These are phyloP conservation scores for Lasiodiplodia citricola DNA, from an alignment of 2,329 filamentous ascomycete genomes.

Conservation along the genomic window DNA sequence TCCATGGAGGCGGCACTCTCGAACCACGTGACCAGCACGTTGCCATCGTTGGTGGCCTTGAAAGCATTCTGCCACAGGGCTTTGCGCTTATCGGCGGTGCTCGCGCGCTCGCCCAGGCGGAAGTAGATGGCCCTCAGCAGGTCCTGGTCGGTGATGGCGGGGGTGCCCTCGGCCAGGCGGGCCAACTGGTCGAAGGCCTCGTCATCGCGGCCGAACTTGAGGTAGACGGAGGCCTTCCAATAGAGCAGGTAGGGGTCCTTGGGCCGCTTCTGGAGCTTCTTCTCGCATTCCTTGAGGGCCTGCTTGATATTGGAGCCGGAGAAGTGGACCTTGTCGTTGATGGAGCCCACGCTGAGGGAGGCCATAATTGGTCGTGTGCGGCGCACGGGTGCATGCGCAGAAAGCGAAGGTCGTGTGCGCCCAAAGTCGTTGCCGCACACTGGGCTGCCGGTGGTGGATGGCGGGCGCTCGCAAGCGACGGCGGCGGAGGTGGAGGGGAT, in stretches of 20 bases:
- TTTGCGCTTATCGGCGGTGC: conserved; percentile 12
- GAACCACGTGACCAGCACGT: conserved; percentile 25
- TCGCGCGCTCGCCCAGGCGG: conserved; percentile 11
- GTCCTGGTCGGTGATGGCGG: conserved; percentile 21
- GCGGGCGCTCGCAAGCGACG: neutral
- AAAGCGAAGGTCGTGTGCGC: neutral
- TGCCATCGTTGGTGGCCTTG: conserved; percentile 21
- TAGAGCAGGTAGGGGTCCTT: conserved; percentile 41
- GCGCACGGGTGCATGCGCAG: conserved; percentile 14
- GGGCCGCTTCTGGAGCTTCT: conserved; percentile 43
- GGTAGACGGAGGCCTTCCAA: conserved; percentile 25
- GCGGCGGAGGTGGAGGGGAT: neutral
- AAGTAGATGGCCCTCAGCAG: conserved; percentile 20
- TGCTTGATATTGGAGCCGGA: conserved; percentile 27
- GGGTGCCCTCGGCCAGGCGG: conserved; percentile 8
- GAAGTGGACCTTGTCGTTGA: conserved; percentile 23
- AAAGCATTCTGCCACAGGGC: conserved; percentile 25
- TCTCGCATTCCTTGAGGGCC: conserved; percentile 39
- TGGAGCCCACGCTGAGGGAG: conserved; percentile 19
- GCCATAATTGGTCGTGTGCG: conserved; percentile 22
- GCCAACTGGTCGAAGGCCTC: conserved; percentile 24
- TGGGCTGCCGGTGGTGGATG: neutral
- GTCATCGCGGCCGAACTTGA: conserved; percentile 27
- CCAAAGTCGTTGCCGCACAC: neutral
- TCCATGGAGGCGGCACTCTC: conserved; percentile 22